These are phyloP conservation scores for Rosa rugosa DNA, from an alignment of 306 rosid species.

Conservation along the genomic window DNA sequence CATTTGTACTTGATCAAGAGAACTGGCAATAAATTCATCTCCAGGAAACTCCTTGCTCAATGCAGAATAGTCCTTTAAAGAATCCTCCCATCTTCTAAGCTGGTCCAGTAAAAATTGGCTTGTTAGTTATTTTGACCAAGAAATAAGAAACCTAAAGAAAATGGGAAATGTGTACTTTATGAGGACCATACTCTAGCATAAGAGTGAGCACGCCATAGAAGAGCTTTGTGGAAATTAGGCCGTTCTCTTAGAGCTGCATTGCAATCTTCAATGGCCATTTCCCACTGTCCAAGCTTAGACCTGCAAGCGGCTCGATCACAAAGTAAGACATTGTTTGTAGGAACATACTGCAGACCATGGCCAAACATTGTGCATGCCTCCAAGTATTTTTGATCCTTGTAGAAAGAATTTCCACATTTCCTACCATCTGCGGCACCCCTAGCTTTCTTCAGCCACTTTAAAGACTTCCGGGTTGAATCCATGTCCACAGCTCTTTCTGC, in stretches of 20 bases:
- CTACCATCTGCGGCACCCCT: slow-evolving; percentile 5
- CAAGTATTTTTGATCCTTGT: neutral
- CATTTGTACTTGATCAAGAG: slow-evolving; percentile 7
- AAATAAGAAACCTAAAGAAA: neutral
- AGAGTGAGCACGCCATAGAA: slow-evolving; percentile 13
- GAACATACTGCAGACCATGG: slow-evolving; percentile 2
- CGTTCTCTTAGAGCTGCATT: slow-evolving; percentile 4
- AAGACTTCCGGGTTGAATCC: slow-evolving; percentile 1
- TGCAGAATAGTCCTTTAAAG: neutral
- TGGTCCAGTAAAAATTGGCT: neutral
- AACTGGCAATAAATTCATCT: slow-evolving; percentile 5
- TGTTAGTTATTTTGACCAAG: neutral
- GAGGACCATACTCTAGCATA: slow-evolving; percentile 8
- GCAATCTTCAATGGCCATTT: slow-evolving; percentile 13
- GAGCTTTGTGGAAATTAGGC: slow-evolving; percentile 10
- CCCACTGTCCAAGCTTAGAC: slow-evolving; percentile 15
- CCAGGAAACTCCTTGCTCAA: slow-evolving; percentile 12
- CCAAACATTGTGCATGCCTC: slow-evolving; percentile 9
- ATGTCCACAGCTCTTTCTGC: slow-evolving; percentile 5
- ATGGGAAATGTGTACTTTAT: neutral
- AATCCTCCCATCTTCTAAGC: slow-evolving; percentile 4
- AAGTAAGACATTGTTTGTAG: neutral
- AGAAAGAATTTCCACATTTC: neutral
- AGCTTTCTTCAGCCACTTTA: slow-evolving; percentile 16
- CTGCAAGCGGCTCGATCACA: slow-evolving; percentile 12